Evolutionary conservation across 2,329 filamentous ascomycete species (phyloP).

Genomic region (Chaetomium sp.): DNA sequence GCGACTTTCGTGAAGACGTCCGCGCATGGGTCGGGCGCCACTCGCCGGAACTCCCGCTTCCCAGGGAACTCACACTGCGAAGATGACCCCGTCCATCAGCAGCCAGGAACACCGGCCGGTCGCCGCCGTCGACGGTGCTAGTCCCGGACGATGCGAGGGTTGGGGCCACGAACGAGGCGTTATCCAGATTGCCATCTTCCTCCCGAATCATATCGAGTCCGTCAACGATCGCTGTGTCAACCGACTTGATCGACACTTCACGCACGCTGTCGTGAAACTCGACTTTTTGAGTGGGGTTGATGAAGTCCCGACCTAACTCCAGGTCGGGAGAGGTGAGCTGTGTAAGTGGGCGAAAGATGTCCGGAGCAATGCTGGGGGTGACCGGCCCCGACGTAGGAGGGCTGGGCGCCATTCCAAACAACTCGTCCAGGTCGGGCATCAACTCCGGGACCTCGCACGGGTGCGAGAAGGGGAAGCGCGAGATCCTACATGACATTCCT

Average conservation of each 20-base stretch:
- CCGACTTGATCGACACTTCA: conserved; percentile 9
- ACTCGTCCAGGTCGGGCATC: conserved; percentile 17
- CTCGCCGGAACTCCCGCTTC: conserved; percentile 15
- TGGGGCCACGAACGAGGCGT: conserved; percentile 14
- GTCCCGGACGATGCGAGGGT: conserved; percentile 10
- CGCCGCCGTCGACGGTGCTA: conserved; percentile 1
- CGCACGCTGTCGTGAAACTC: not conserved
- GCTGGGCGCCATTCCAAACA: not conserved
- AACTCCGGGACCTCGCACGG: conserved; percentile 20
- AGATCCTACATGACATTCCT: conserved; percentile 19
- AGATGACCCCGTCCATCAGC: not conserved
- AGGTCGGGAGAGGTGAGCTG: conserved; percentile 5
- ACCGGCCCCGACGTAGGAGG: conserved; percentile 6
- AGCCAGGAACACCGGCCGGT: not conserved
- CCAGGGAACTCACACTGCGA: conserved; percentile 15
- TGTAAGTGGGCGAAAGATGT: conserved; percentile 16
- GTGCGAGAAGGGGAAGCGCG: conserved; percentile 17
- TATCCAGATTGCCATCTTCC: conserved; percentile 4
- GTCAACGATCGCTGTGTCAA: conserved; percentile 4
- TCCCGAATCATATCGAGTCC: conserved; percentile 16
- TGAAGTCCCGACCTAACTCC: conserved; percentile 8
- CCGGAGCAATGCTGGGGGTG: conserved; percentile 9
- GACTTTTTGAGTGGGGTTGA: not conserved
- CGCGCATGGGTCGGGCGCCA: conserved; percentile 8
- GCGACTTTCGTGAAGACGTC: conserved; percentile 1